These are phyloP conservation scores for Fusarium haematococcum DNA, from an alignment of 2,329 filamentous ascomycete genomes.

Conservation along the genomic window DNA sequence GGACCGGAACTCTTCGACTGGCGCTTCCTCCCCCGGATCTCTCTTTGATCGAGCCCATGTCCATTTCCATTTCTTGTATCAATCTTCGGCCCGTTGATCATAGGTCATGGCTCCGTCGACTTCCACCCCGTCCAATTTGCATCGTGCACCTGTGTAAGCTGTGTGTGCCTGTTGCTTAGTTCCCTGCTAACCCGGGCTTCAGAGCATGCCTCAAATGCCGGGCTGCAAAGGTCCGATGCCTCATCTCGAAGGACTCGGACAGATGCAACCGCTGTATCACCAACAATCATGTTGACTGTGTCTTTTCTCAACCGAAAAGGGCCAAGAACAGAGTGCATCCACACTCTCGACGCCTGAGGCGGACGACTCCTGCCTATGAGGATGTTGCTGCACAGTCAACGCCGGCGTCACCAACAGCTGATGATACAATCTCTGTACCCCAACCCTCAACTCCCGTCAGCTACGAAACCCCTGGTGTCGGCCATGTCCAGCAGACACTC, in stretches of 20 bases:
- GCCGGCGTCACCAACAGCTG: not conserved
- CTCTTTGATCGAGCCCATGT: not conserved
- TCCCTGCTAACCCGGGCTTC: not conserved
- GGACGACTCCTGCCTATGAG: not conserved
- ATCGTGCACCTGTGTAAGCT: not conserved
- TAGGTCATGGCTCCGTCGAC: not conserved
- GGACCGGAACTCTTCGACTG: not conserved
- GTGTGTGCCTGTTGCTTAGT: not conserved
- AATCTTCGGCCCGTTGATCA: not conserved
- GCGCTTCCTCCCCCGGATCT: not conserved
- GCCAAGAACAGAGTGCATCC: not conserved
- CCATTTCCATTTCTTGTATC: not conserved
- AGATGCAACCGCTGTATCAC: not conserved
- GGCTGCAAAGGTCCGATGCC: not conserved
- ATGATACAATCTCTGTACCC: not conserved
- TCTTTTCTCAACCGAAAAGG: not conserved
- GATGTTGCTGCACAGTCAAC: not conserved
- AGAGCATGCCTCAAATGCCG: not conserved
- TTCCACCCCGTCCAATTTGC: not conserved
- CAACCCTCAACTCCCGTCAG: not conserved
- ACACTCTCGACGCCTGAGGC: not conserved
- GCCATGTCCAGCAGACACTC: not conserved
- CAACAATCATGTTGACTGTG: not conserved
- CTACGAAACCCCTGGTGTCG: not conserved
- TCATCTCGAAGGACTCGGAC: not conserved